Conservation (phyloP, 345 rosid genomes). For the Trapa incisa region DNA sequence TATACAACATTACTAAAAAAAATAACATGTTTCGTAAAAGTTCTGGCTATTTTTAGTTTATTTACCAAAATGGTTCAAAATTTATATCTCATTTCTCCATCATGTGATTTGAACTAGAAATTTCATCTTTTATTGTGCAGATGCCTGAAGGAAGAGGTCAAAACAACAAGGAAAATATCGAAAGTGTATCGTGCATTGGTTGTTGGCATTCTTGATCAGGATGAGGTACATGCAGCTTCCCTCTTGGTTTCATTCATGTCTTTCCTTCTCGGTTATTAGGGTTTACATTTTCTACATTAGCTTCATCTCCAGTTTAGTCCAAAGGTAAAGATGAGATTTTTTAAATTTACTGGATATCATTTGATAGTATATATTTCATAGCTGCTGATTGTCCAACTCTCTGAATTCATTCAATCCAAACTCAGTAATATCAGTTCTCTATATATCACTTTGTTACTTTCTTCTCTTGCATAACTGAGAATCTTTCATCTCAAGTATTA, state of each 20-base stretch:
- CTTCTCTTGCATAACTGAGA: not conserved
- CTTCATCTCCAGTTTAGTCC: not conserved
- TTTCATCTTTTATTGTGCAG: constrained; percentile 5
- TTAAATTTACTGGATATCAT: not conserved
- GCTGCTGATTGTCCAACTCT: not conserved
- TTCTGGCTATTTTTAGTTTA: too few relatives aligned
- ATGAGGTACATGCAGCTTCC: constrained; percentile 33
- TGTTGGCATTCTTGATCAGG: constrained; percentile 45
- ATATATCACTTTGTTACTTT: not conserved
- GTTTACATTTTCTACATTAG: not conserved
- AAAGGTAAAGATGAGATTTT: not conserved
- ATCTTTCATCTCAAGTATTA: not conserved
- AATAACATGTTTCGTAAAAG: too few relatives aligned
- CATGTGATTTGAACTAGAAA: not conserved
- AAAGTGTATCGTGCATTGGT: constrained; percentile 76
- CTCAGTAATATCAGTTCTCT: not conserved
- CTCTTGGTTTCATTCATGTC: not conserved
- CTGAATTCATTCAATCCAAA: not conserved
- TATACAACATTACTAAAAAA: too few relatives aligned
- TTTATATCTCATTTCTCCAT: not conserved
- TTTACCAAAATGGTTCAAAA: too few relatives aligned
- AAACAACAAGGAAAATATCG: constrained; percentile 37
- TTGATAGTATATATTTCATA: not conserved
- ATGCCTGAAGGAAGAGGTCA: constrained; percentile 16
- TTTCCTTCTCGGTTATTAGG: not conserved